phyloP scores from a whole-genome alignment of 2,329 filamentous ascomycete genomes.

The Rutstroemia sydowiana region DNA sequence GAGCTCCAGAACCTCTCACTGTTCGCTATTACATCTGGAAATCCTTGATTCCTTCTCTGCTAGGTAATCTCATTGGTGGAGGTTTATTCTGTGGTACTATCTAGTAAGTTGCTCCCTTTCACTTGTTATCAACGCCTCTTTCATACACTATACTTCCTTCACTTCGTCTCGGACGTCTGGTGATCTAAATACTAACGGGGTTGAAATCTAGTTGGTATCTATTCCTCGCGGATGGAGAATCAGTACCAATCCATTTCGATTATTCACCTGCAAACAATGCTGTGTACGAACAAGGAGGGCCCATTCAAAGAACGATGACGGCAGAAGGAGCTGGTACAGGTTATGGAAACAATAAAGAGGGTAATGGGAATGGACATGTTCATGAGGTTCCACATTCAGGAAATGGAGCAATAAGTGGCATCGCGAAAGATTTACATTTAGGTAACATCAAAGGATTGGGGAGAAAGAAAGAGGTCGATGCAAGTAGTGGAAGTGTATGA shows the following conservation, averaged over 20 bases:
- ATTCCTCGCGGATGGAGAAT: conserved; percentile 30
- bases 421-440: conserved; percentile 17
- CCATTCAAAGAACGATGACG: conserved; percentile 13
- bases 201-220: conserved; percentile 35
- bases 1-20: conserved; percentile 35
- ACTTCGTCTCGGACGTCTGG: background rate
- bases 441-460: conserved; percentile 13
- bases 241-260: conserved; percentile 25
- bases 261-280: conserved; percentile 11
- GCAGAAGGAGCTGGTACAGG: conserved; percentile 13
- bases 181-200: background rate
- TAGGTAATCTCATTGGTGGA: conserved; percentile 49
- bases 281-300: conserved; percentile 18
- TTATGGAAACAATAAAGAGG: conserved; percentile 4
- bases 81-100: conserved; percentile 43
- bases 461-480: conserved; percentile 6
- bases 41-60: conserved; percentile 43
- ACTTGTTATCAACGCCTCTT: background rate
- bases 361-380: background rate
- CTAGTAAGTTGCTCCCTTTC: conserved; percentile 23
- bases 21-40: conserved; percentile 51
- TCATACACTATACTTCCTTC: background rate
- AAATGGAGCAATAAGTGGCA: conserved; percentile 14
- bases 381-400: conserved; percentile 15
- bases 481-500: conserved; percentile 5